Evolutionary conservation across 225 moss, liverwort and hornwort genomes (phyloP).

Genomic region (Thuidium tamariscinum): DNA sequence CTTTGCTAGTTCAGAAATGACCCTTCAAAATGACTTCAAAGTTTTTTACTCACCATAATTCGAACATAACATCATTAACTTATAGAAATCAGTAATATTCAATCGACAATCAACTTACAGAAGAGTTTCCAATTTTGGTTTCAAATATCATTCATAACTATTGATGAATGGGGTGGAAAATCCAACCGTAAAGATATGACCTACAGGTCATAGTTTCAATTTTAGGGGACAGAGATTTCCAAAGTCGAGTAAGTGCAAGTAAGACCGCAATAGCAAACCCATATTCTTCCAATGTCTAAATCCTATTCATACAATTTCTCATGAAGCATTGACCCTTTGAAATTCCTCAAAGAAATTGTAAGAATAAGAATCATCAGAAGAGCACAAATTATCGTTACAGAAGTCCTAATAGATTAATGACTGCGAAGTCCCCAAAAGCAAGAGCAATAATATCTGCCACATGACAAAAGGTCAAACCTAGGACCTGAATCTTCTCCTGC

Average conservation of each 20-base stretch:
- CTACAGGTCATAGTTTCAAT: not conserved
- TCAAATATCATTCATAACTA: not conserved
- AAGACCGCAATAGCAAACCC: not conserved
- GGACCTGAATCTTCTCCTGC: slow-evolving; percentile 82
- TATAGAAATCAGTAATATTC: not conserved
- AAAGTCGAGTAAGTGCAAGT: not conserved
- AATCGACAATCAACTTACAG: not conserved
- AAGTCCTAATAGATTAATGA: not conserved
- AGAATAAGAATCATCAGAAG: not conserved
- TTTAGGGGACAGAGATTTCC: not conserved
- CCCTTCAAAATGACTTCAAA: not conserved
- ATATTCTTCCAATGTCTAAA: not conserved
- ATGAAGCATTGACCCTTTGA: not conserved
- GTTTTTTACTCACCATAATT: not conserved
- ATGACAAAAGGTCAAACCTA: not conserved
- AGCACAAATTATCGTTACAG: not conserved
- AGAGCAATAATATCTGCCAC: not conserved
- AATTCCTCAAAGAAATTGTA: not conserved
- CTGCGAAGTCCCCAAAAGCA: not conserved
- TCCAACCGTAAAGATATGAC: not conserved
- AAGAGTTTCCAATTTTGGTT: not conserved
- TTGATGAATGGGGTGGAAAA: not conserved
- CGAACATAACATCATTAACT: no score
- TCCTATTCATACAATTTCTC: not conserved
- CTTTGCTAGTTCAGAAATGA: not conserved